These are phyloP conservation scores for Sphagnum fallax DNA, from an alignment of 228 moss, liverwort and hornwort genomes.

Conservation along the genomic window DNA sequence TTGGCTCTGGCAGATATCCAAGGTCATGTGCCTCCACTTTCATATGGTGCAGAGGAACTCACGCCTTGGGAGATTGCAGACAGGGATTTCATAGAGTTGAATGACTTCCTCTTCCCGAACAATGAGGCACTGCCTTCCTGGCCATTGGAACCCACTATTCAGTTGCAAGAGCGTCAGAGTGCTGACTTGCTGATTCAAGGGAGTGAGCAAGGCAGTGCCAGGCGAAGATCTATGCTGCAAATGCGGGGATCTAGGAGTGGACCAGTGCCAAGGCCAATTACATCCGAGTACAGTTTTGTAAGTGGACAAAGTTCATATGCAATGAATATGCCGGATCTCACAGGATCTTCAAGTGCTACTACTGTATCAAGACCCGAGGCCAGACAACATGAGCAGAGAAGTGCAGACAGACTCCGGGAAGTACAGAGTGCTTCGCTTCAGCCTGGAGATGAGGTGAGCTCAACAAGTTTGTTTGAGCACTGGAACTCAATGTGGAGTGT, in stretches of 20 bases:
- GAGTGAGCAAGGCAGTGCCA: neutral
- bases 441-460: constrained; percentile 1
- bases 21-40: too few species aligned
- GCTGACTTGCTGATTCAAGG: neutral
- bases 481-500: too few species aligned
- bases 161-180: neutral
- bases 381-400: neutral
- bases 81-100: neutral
- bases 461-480: neutral
- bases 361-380: neutral
- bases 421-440: neutral
- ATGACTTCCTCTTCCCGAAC: neutral
- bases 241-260: constrained; percentile 10
- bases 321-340: neutral
- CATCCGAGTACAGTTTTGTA: neutral
- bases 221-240: constrained; percentile 17
- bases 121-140: neutral
- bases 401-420: neutral
- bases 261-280: neutral
- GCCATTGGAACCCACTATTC: neutral
- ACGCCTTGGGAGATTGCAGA: neutral
- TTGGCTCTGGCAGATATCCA: neutral
- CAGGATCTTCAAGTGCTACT: neutral
- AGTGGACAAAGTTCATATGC: neutral
- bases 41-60: neutral